Base-by-base conservation (phyloP, 2,329 filamentous ascomycete genomes). In the Mycocentrospora acerina region DNA sequence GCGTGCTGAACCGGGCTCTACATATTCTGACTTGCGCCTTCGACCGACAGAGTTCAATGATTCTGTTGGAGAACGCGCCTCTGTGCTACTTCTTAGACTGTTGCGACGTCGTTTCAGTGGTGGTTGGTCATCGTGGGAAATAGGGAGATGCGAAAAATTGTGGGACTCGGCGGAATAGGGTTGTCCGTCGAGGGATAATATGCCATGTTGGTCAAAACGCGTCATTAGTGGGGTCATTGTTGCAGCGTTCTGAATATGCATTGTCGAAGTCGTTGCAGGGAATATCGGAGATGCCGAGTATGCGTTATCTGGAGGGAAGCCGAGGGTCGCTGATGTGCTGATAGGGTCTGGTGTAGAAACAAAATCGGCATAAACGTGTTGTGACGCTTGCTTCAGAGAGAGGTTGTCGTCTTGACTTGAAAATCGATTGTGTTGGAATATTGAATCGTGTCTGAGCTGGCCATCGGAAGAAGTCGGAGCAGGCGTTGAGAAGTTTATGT, bases 1-100 rank as follows among this genome's bases (percentile, higher is more conserved):
- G 11, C 62, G 46, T 22, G 56, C 59, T 7, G 60, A 59, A 6
- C 53, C 54, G 1, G 55, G 51, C 17, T 56, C 59, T 3, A 49
- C 52, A 16, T 48, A 46, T 9, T 52, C 47, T 2, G 46, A 52
- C 9, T 37, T 51, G 24, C 51, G 48, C 32, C 51, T 46, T 13
- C 55, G 42, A 14, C 46, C 39, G 4, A 22, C 10, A 7, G 35
- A 22, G 2, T 37, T 12, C 7, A 35, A 37, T 18, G 35, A 5
- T n/a, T 18, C n/a, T 7, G 12, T 32, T 4, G 31, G 32, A 10
- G 48, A 46, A 1, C 35, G 32, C 8, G 26, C 11, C 8, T 32
- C 46, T 10, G 13, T 13, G n/a, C 18, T 35, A 7, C 26, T 34
- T 15, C 42, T 36, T 15, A 31, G 22, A 26, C 44, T 45, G 15